Evolutionary conservation across 371 early-diverging fungal genomes (phyloP), one percentile per base, ranked within the genome.

Genomic region (Batrachochytrium dendrobatidis): DNA sequence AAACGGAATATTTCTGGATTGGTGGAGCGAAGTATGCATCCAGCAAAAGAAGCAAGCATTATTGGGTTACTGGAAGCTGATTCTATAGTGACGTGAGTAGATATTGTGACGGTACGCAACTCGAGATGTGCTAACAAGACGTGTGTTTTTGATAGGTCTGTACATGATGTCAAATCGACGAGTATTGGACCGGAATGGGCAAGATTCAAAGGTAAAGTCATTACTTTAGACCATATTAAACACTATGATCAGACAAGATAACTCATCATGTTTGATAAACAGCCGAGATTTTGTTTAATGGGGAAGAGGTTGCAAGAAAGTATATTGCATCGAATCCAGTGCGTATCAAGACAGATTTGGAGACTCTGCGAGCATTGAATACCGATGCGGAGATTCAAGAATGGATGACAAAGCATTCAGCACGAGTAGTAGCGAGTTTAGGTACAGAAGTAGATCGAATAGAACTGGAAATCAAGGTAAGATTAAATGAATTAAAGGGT

Each of bases 81-180:
- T 69, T 75, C 77, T 3, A 61, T 77, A 31, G 67, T 74, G 8
- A 59, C 43, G 68, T 61, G 51, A 49, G 55, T 44, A 5, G 5
- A 1, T 12, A 15, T 39, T n/a, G n/a, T n/a, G n/a, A n/a, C n/a
- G n/a, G n/a, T n/a, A n/a, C n/a, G n/a, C n/a, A n/a, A n/a, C n/a
- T n/a, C n/a, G n/a, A n/a, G n/a, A n/a, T n/a, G n/a, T n/a, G n/a
- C n/a, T n/a, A n/a, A n/a, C n/a, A n/a, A n/a, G n/a, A n/a, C n/a
- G 18, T 3, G 55, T 15, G 15, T 3, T 60, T 3, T 54, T 0
- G 34, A 26, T 32, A 68, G 64, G 39, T 65, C 66, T 0, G 68
- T 77, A 24, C 75, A 77, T 33, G 77, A 77, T 53, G 73, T 77
- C 8, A 77, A 77, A 55, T 65, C 77, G 6, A 74, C 77, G 12